phyloP scores from a whole-genome alignment of 495 filamentous ascomycete species.

The Xylaria scruposa region DNA sequence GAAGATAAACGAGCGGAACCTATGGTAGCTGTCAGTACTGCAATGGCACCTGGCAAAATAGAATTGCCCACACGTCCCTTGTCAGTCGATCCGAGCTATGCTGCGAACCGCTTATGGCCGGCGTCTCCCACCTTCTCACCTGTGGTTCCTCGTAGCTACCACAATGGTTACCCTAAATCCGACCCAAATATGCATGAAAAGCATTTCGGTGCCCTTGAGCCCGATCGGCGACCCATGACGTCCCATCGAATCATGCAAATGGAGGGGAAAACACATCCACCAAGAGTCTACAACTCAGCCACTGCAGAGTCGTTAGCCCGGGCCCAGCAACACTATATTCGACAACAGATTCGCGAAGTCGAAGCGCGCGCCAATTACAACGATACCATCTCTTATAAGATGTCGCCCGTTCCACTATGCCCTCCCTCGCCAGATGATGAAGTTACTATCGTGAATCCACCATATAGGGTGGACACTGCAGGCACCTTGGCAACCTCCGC shows the following conservation, averaged over 20 bases:
- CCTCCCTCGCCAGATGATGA: conserved; percentile 62
- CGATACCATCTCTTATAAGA: conserved; percentile 21
- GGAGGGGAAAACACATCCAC: conserved; percentile 37
- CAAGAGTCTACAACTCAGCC: conserved; percentile 36
- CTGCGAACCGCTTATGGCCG: background rate
- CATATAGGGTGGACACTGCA: conserved; percentile 46
- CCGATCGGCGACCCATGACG: conserved; percentile 48
- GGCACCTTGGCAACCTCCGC: conserved; percentile 53
- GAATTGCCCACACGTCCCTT: conserved; percentile 55
- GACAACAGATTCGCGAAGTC: conserved; percentile 35
- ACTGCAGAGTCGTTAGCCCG: conserved; percentile 39
- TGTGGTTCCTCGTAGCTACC: conserved; percentile 44
- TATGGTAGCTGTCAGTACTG: conserved; percentile 65
- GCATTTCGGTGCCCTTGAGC: conserved; percentile 39
- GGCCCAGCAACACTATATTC: conserved; percentile 38
- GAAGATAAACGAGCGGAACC: conserved; percentile 69
- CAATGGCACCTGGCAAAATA: conserved; percentile 68
- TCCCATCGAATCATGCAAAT: conserved; percentile 48
- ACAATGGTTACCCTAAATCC: conserved; percentile 49
- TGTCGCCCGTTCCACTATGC: conserved; percentile 39
- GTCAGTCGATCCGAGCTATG: conserved; percentile 39
- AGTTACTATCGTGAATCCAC: conserved; percentile 35
- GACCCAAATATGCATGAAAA: conserved; percentile 55
- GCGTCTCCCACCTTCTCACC: conserved; percentile 41
- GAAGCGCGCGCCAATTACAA: conserved; percentile 34